phyloP scores from a whole-genome alignment of 495 filamentous ascomycete genomes.

The Chaetomium fimeti region DNA sequence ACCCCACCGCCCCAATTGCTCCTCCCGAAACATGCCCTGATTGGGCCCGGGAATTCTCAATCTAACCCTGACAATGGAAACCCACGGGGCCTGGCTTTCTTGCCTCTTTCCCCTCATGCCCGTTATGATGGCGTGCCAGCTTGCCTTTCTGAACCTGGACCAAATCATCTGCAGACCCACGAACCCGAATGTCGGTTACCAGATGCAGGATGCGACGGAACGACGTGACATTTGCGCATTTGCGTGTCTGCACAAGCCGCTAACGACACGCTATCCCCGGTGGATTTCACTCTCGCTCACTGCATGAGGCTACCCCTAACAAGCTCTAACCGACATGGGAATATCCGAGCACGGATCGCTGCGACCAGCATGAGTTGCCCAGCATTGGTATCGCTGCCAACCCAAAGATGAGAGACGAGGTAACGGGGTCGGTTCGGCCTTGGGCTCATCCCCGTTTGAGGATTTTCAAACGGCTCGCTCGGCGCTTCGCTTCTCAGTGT shows the following conservation, averaged over 20 bases:
- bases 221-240: not conserved
- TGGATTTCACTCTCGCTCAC: too few relatives aligned
- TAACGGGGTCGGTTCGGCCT: too few relatives aligned
- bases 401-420: too few relatives aligned
- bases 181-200: too few relatives aligned
- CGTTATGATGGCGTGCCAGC: too few relatives aligned
- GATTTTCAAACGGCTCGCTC: too few relatives aligned
- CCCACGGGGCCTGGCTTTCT: not conserved
- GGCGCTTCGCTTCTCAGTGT: not conserved
- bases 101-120: too few relatives aligned
- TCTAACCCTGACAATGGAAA: not conserved
- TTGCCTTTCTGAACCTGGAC: too few relatives aligned
- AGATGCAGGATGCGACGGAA: not conserved
- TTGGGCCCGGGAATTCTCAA: constrained; percentile 6
- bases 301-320: constrained; percentile 2
- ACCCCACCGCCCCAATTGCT: not conserved
- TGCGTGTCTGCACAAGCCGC: not conserved
- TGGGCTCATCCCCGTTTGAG: too few relatives aligned
- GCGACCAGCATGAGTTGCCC: too few relatives aligned
- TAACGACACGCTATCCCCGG: not conserved
- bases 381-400: not conserved
- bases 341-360: not conserved
- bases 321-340: constrained; percentile 11
- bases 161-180: too few relatives aligned
- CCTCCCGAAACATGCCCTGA: not conserved